Conservation (phyloP, 495 filamentous ascomycete genomes). For the Penicillium malachiteum region DNA sequence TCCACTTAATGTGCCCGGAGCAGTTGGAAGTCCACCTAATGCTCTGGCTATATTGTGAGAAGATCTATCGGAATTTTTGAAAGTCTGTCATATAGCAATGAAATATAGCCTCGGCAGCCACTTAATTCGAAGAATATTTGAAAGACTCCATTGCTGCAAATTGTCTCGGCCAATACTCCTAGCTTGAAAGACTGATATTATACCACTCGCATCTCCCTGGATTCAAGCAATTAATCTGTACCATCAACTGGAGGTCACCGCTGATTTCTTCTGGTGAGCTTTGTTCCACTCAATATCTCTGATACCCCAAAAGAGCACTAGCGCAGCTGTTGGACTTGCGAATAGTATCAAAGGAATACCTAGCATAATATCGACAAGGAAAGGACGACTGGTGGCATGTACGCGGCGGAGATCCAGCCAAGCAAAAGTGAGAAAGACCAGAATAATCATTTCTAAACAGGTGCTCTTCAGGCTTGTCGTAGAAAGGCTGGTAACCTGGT, state of each 20-base stretch:
- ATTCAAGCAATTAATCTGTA: too few relatives aligned
- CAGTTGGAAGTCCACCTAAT: slow-evolving; percentile 42
- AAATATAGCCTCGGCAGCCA: too few relatives aligned
- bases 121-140: too few relatives aligned
- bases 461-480: too few relatives aligned
- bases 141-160: too few relatives aligned
- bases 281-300: background rate
- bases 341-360: background rate
- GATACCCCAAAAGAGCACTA: background rate
- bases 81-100: too few relatives aligned
- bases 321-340: too few relatives aligned
- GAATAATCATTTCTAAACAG: too few relatives aligned
- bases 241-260: too few relatives aligned
- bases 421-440: background rate
- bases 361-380: background rate
- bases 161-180: background rate
- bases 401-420: background rate
- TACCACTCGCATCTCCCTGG: too few relatives aligned
- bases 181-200: background rate
- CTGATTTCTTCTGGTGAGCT: background rate
- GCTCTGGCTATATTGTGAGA: slow-evolving; percentile 39
- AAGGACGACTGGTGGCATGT: background rate
- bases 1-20: slow-evolving; percentile 47
- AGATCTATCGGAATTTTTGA: too few relatives aligned
- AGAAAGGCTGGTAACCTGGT: too few relatives aligned